A percentile compares a stretch with the other conserved stretches of the same genome.
These are phyloP conservation scores for Blastocystis sp. DNA, from an alignment of 352 stramenopile genomes.

Conservation along the genomic window DNA sequence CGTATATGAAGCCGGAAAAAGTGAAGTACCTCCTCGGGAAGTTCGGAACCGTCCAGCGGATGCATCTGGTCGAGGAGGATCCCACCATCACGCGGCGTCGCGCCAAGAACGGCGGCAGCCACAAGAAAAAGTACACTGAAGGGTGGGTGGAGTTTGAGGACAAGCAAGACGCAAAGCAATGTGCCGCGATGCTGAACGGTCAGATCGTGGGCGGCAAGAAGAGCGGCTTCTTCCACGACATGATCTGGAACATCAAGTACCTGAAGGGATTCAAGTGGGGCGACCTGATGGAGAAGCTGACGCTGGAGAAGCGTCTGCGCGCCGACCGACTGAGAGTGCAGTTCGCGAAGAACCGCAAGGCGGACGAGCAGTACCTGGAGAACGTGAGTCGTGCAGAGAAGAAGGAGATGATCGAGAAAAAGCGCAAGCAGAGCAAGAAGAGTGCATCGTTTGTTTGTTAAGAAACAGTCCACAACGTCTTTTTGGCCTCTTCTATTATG, in stretches of 20 bases:
- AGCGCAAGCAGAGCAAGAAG: slow-evolving; percentile 14
- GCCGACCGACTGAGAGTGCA: slow-evolving; percentile 74
- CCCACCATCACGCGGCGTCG: slow-evolving; percentile 77
- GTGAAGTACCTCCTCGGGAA: slow-evolving; percentile 78
- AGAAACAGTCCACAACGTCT: neutral
- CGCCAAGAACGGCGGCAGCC: slow-evolving; percentile 75
- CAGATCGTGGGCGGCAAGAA: slow-evolving; percentile 80
- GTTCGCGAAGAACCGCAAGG: slow-evolving; percentile 73
- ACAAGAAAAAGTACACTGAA: slow-evolving; percentile 64
- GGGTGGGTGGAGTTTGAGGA: slow-evolving; percentile 92
- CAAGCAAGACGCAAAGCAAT: slow-evolving; percentile 84
- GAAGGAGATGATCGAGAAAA: slow-evolving; percentile 51
- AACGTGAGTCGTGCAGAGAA: slow-evolving; percentile 68
- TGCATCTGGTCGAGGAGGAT: slow-evolving; percentile 93
- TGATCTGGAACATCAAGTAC: slow-evolving; percentile 98
- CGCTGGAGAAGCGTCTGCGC: slow-evolving; percentile 74
- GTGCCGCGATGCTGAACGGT: slow-evolving; percentile 84
- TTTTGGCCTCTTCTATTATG: neutral
- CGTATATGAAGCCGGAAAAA: slow-evolving; percentile 90
- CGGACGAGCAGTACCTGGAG: slow-evolving; percentile 74
- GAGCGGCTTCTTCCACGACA: slow-evolving; percentile 85
- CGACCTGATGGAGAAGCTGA: slow-evolving; percentile 89
- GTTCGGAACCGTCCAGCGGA: slow-evolving; percentile 79
- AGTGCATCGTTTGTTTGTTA: neutral
- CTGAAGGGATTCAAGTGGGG: slow-evolving; percentile 94